phyloP scores from a whole-genome alignment of 2,329 filamentous ascomycete species.

The Colletotrichum neosansevieriae region DNA sequence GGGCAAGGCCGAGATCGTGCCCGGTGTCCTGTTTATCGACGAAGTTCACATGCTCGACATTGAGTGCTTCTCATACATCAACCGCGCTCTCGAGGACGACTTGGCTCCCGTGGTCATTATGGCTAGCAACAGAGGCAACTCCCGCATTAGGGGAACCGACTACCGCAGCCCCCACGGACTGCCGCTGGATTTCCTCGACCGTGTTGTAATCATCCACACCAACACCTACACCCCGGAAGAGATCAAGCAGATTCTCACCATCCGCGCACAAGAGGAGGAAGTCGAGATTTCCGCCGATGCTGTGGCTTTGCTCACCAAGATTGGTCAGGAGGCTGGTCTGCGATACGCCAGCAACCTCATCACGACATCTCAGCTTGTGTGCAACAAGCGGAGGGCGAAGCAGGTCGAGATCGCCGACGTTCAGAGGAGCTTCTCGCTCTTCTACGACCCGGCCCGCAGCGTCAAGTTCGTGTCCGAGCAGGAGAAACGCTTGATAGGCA shows the following conservation, averaged over 20 bases:
- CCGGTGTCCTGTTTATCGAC: constrained; percentile 97
- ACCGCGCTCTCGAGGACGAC: constrained; percentile 94
- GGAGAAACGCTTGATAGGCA: constrained; percentile 92
- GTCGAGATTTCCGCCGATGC: constrained; percentile 92
- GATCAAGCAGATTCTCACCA: constrained; percentile 90
- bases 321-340: constrained; percentile 90
- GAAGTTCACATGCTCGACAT: constrained; percentile 99
- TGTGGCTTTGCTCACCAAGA: constrained; percentile 92
- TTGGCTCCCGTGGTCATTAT: constrained; percentile 98
- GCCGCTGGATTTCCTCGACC: constrained; percentile 94
- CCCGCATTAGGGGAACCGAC: constrained; percentile 91
- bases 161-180: constrained; percentile 94
- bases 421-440: constrained; percentile 91
- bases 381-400: constrained; percentile 85
- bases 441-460: constrained; percentile 90
- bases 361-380: constrained; percentile 89
- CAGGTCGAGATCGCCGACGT: constrained; percentile 90
- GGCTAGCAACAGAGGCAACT: constrained; percentile 95
- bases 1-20: constrained; percentile 97
- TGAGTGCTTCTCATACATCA: constrained; percentile 98
- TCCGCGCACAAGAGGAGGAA: constrained; percentile 95
- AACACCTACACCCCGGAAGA: constrained; percentile 85
- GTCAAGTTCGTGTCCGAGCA: constrained; percentile 91
- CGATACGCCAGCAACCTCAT: constrained; percentile 99
- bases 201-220: constrained; percentile 96